Evolutionary conservation across 176 grass and related monocot genomes (phyloP).

Genomic region (Triticum turgidum): DNA sequence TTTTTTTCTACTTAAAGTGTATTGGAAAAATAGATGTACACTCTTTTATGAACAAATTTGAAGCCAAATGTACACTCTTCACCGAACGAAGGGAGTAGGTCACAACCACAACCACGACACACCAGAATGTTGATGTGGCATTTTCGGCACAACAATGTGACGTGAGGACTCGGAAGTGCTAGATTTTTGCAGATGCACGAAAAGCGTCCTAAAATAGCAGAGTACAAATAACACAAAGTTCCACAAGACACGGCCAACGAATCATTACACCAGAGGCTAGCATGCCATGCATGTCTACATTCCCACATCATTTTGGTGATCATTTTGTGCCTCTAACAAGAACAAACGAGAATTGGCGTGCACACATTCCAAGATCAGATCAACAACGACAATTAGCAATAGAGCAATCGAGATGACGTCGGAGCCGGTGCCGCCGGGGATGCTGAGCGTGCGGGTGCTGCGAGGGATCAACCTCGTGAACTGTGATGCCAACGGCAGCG

Average conservation of each 20-base stretch:
- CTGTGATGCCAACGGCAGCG: conserved; percentile 42
- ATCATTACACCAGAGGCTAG: neutral
- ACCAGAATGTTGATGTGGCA: neutral
- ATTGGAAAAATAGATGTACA: too few species aligned
- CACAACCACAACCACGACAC: too few species aligned
- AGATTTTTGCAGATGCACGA: neutral
- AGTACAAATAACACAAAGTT: neutral
- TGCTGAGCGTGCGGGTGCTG: conserved; percentile 43
- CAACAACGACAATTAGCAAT: neutral
- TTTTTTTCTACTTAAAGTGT: too few species aligned
- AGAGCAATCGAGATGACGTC: conserved; percentile 1
- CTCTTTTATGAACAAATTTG: too few species aligned
- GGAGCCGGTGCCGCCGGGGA: conserved; percentile 34
- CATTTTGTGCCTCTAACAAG: neutral
- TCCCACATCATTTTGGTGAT: neutral
- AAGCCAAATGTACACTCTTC: too few species aligned
- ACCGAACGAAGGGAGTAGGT: too few species aligned
- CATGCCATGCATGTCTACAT: neutral
- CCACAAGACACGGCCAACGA: neutral
- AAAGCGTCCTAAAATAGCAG: neutral
- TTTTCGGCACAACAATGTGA: neutral
- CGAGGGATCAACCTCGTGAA: conserved; percentile 48
- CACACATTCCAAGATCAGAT: neutral
- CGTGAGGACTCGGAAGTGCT: neutral
- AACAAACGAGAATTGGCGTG: neutral